Conservation (phyloP, 805 yeast genomes). For the Cyberlindnera meyerae region DNA sequence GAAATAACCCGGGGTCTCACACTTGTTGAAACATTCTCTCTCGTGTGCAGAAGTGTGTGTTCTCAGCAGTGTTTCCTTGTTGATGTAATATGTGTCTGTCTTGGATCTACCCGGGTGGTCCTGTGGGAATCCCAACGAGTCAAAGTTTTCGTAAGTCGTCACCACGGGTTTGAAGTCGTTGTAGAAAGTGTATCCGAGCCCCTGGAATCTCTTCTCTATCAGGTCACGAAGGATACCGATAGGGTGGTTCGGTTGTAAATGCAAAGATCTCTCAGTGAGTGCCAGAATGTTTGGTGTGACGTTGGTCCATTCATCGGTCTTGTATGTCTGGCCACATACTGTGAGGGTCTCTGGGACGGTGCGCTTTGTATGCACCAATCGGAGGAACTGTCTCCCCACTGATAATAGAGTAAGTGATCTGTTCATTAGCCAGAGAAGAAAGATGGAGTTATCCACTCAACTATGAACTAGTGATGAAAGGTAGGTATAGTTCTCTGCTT, state of each 20-base stretch:
- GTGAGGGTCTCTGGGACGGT: slow-evolving; percentile 27
- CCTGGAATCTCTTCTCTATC: slow-evolving; percentile 62
- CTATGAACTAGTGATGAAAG: no score
- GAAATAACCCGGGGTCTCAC: slow-evolving; percentile 77
- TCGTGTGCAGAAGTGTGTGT: slow-evolving; percentile 99
- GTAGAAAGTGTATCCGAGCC: slow-evolving; percentile 70
- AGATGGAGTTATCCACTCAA: no score
- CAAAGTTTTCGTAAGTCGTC: slow-evolving; percentile 79
- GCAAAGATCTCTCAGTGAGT: slow-evolving; percentile 68
- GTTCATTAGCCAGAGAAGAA: no score
- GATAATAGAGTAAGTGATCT: no score
- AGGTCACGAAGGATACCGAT: slow-evolving; percentile 77
- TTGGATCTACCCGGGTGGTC: slow-evolving; percentile 93
- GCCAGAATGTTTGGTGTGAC: slow-evolving; percentile 69
- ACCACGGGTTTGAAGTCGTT: slow-evolving; percentile 83
- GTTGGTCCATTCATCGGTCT: slow-evolving; percentile 78
- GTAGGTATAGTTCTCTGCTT: no score
- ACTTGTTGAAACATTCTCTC: slow-evolving; percentile 66
- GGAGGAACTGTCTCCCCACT: not conserved
- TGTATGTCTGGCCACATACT: slow-evolving; percentile 47
- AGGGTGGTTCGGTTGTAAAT: slow-evolving; percentile 75
- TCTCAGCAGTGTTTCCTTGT: slow-evolving; percentile 64
- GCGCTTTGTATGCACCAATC: slow-evolving; percentile 7
- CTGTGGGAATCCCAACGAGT: slow-evolving; percentile 80
- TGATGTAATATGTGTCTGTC: slow-evolving; percentile 89